Base-by-base conservation (phyloP, 306 rosid species). In the Corylus heterophylla region DNA sequence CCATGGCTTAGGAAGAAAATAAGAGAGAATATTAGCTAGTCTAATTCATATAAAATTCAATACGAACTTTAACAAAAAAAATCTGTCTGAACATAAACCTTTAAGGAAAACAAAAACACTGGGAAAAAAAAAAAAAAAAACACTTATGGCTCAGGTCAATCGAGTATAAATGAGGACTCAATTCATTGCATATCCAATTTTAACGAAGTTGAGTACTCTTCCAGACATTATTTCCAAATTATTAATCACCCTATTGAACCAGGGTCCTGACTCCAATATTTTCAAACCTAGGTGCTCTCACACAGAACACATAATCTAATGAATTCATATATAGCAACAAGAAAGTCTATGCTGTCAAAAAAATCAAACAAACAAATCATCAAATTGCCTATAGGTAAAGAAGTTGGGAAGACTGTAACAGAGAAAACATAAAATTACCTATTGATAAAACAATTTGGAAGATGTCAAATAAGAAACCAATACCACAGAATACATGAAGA, bases 1-100 rank as follows among this genome's bases (percentile, higher is more conserved):
- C 87, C 96, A 76, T 92, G 82, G 80, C 98, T 96, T 87, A 78
- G 42, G 47, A 75, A 76, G 27, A 83, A 74, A 86, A 68, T 10
- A 74, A 71, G 73, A 74, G 51, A 77, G 69, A 87, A 71, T 78
- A 77, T 74, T 80, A 80, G 63, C 20, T 16, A 49, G 54, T 69
- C 55, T 56, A 82, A 85, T 42, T 81, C 75, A 79, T 78, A 44
- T 69, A 48, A 64, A 69, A 62, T 74, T 55, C 63, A 45, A 16
- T 16, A 68, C 59, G 75, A 69, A 68, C 11, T 27, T 56, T n/a
- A 50, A 31, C 51, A 42, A 42, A 42, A 42, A 42, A 42, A 42
- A 42, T 42, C 45, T 42, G 7, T 42, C 45, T 42, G 45, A 42
- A 74, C 77, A 78, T 45, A 74, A 49, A 74, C 50, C 54, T 54